Evolutionary conservation across 2,329 filamentous ascomycete species (phyloP).

Genomic region (Microsporum ferrugineum): DNA sequence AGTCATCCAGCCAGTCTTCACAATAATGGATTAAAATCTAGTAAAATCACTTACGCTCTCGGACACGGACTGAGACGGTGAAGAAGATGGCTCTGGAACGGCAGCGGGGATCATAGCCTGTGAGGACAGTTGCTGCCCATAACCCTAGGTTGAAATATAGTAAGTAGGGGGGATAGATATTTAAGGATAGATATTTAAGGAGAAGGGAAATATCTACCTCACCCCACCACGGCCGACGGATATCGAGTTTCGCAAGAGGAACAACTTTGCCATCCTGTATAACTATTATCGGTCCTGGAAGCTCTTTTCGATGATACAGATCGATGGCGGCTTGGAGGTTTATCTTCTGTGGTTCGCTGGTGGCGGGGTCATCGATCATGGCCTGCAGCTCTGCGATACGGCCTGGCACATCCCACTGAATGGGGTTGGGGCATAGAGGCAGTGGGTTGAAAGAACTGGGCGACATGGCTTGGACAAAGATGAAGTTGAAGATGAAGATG

Average conservation of each 20-base stretch:
- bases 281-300: slow-evolving; percentile 7
- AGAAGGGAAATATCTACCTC: slow-evolving; percentile 2
- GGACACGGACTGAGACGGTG: too few relatives aligned
- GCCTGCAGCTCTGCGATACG: slow-evolving; percentile 10
- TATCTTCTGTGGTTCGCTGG: slow-evolving; percentile 9
- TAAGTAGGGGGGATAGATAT: not conserved
- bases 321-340: slow-evolving; percentile 12
- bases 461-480: slow-evolving; percentile 4
- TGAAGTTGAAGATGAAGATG: not conserved
- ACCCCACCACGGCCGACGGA: slow-evolving; percentile 8
- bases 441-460: slow-evolving; percentile 7
- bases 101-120: too few relatives aligned
- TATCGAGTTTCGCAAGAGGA: slow-evolving; percentile 7
- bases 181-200: not conserved
- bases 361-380: slow-evolving; percentile 11
- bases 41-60: too few relatives aligned
- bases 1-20: not conserved
- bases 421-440: slow-evolving; percentile 9
- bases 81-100: not conserved
- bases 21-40: not conserved
- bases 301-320: slow-evolving; percentile 9
- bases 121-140: too few relatives aligned
- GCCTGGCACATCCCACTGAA: slow-evolving; percentile 10
- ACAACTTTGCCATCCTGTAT: slow-evolving; percentile 12
- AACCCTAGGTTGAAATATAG: too few relatives aligned